These are phyloP conservation scores for Davidsoniella eucalypti DNA, from an alignment of 2,329 filamentous ascomycete genomes.

Conservation along the genomic window DNA sequence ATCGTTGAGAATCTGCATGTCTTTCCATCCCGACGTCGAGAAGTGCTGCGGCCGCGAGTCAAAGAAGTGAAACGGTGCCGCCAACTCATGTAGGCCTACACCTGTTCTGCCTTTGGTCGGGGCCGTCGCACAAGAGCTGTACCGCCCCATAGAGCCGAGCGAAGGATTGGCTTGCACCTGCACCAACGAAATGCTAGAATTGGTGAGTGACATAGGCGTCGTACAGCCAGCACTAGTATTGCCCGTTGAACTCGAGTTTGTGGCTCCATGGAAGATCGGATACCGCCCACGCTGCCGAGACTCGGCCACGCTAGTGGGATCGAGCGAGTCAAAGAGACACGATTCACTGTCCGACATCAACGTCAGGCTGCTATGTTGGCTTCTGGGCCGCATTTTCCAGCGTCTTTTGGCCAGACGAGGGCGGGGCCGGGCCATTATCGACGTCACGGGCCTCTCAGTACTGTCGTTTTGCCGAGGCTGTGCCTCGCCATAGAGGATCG, in stretches of 20 bases:
- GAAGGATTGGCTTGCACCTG: conserved; percentile 5
- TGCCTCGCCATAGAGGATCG: too few species aligned
- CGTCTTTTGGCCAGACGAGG: conserved; percentile 1
- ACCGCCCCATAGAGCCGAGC: neutral
- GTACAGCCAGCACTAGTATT: too few species aligned
- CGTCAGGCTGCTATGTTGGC: neutral
- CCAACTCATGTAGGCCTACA: too few species aligned
- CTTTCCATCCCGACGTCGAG: too few species aligned
- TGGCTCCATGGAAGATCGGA: neutral
- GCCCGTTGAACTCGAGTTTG: neutral
- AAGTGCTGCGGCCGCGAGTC: too few species aligned
- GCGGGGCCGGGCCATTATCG: conserved; percentile 9
- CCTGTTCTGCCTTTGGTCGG: neutral
- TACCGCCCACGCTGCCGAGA: neutral
- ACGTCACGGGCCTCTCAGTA: neutral
- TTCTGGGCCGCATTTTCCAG: neutral
- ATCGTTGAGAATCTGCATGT: too few species aligned
- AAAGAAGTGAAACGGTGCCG: too few species aligned
- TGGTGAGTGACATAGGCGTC: neutral
- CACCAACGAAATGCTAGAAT: neutral
- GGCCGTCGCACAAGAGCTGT: conserved; percentile 6
- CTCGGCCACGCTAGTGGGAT: neutral
- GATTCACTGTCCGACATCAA: neutral
- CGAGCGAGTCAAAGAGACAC: neutral
- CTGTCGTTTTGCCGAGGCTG: too few species aligned